Evolutionary conservation across 192 early-diverging fungal genomes (phyloP).

Genomic region (Spinellus fusiger): DNA sequence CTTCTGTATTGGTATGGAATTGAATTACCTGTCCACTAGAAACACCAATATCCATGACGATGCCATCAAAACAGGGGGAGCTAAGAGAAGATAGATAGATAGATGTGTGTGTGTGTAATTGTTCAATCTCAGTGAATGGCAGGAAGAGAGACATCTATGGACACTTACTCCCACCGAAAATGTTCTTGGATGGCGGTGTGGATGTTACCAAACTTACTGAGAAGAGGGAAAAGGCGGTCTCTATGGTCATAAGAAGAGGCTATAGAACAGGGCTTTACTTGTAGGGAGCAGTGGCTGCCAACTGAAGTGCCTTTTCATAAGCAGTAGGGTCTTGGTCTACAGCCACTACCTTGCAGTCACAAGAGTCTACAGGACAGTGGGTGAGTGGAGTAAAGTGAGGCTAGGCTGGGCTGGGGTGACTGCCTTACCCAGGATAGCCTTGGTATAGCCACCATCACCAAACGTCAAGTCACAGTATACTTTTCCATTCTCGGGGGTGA

Average conservation of each 20-base stretch:
- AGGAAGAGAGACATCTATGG: not conserved
- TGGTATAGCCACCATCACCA: constrained; percentile 70
- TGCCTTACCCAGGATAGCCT: constrained; percentile 49
- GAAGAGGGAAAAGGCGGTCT: constrained; percentile 48
- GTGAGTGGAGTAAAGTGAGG: not conserved
- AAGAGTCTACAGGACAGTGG: constrained; percentile 12
- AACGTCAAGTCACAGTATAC: constrained; percentile 68
- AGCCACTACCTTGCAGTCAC: constrained; percentile 56
- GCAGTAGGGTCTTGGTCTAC: constrained; percentile 70
- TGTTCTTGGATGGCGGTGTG: constrained; percentile 26
- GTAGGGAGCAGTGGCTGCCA: constrained; percentile 35
- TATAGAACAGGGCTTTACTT: constrained; percentile 13
- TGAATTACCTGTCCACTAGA: constrained; percentile 49
- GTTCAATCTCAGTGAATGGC: too few species aligned
- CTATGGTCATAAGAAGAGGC: constrained; percentile 3
- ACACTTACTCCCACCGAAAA: constrained; percentile 15
- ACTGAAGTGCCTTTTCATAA: constrained; percentile 41
- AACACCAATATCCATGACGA: constrained; percentile 72
- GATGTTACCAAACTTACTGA: constrained; percentile 58
- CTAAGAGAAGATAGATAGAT: constrained; percentile 4
- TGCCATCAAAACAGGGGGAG: constrained; percentile 54
- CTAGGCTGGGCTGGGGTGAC: not conserved
- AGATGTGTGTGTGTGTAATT: not conserved
- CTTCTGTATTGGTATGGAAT: not conserved
- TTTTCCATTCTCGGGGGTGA: constrained; percentile 35